Evolutionary conservation across 495 filamentous ascomycete genomes (phyloP).

Genomic region (Aspergillus steynii): DNA sequence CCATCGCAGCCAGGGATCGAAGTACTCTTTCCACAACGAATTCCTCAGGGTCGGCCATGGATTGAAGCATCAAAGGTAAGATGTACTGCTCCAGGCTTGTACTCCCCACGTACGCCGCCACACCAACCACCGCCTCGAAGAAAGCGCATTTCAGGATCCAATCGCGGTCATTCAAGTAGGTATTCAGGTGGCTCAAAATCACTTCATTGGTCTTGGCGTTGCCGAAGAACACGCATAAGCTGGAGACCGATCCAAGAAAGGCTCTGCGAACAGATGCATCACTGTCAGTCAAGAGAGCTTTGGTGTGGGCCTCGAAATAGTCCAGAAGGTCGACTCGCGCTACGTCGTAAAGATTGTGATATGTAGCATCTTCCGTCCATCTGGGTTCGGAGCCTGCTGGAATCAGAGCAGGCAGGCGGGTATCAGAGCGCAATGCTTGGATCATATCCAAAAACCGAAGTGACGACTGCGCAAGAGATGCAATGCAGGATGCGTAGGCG

Average conservation of each 20-base stretch:
- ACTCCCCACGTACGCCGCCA: conserved; percentile 85
- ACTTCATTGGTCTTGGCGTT: conserved; percentile 88
- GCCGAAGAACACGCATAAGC: conserved; percentile 94
- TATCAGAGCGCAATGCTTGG: conserved; percentile 81
- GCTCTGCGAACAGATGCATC: conserved; percentile 88
- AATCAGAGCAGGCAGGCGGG: conserved; percentile 73
- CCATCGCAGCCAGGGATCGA: conserved; percentile 85
- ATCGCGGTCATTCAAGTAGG: conserved; percentile 93
- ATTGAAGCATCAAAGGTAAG: conserved; percentile 92
- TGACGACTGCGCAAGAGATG: conserved; percentile 87
- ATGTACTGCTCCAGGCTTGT: conserved; percentile 93
- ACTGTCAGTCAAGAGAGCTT: conserved; percentile 80
- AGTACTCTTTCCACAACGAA: conserved; percentile 91
- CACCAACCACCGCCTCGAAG: conserved; percentile 92
- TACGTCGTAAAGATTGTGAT: conserved; percentile 81
- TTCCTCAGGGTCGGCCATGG: conserved; percentile 93
- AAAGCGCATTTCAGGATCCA: conserved; percentile 98
- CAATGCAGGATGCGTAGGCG: conserved; percentile 90
- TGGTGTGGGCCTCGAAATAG: conserved; percentile 84
- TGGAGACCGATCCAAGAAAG: conserved; percentile 90
- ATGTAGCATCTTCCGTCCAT: conserved; percentile 72
- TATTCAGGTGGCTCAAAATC: conserved; percentile 92
- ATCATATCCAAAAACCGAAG: conserved; percentile 86
- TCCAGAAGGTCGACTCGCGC: conserved; percentile 73
- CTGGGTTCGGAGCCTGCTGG: conserved; percentile 59